Evolutionary conservation across 257 asterid species (phyloP), one percentile per base, ranked within the genome.

Genomic region (Dorcoceras hygrometricum): DNA sequence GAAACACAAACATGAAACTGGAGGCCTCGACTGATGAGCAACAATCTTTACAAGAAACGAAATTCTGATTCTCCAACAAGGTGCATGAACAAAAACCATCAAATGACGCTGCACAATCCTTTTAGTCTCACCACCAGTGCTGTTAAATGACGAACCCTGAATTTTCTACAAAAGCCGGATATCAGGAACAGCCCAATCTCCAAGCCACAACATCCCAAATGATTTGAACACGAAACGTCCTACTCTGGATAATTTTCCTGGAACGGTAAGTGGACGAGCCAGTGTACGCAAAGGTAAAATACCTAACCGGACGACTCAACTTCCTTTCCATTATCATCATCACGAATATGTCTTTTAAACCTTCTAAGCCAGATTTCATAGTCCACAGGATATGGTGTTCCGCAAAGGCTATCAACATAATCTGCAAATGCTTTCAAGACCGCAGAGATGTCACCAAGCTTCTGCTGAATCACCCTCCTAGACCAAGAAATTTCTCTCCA

Each of bases 401-500:
- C 97, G 59, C 99, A 93, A 39, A 93, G 79, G 82, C 99, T 94
- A 73, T 94, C 99, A 62, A 94, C 97, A 70, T 90, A 94, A 81
- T 94, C 99, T 11, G 99, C 95, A 76, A 90, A 90, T 25, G 99
- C 99, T 82, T 94, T 94, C 80, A 94, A 76, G 24, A 94, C 92
- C 36, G 99, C 95, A 20, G 99, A 94, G 20, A 88, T 88, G 31
- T 90, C 96, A 46, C 99, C 99, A 16, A 94, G 95, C 75, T 79
- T 88, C 84, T 90, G 97, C 80, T 94, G 99, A 73, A 94, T 90
- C 82, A 74, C 66, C 85, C 99, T 86, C 85, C 83, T 94, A 18
- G 99, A 94, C 99, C 99, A 94, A n/a, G 92, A 79, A 14, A 80
- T 77, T 79, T 90, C 99, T 77, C 99, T 88, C 99, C 99, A 94